Conservation (phyloP, 179 eudicot species). For the Pouteria campechiana region DNA sequence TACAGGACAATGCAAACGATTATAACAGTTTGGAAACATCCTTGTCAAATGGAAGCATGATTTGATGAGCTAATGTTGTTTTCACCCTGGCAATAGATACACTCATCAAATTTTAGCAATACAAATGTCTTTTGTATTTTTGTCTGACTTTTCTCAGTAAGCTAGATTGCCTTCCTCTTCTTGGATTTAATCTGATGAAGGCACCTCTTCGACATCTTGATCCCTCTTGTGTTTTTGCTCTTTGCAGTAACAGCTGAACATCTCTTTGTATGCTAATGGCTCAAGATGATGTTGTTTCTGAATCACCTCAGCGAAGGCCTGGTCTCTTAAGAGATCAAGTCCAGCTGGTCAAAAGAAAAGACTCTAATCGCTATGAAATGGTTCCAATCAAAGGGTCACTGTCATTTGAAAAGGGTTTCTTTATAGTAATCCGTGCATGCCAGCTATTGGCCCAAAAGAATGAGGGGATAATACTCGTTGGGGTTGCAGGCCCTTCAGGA, state of each 20-base stretch:
- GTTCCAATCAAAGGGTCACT: slow-evolving; percentile 38
- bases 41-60: too few relatives aligned
- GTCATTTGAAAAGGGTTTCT: slow-evolving; percentile 72
- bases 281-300: slow-evolving; percentile 27
- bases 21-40: too few relatives aligned
- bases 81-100: too few relatives aligned
- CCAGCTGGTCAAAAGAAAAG: slow-evolving; percentile 43
- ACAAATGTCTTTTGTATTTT: too few relatives aligned
- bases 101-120: too few relatives aligned
- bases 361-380: slow-evolving; percentile 47
- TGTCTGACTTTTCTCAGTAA: too few relatives aligned
- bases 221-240: neutral
- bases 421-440: slow-evolving; percentile 59
- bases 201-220: too few relatives aligned
- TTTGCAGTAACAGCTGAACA: slow-evolving; percentile 4
- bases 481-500: slow-evolving; percentile 72
- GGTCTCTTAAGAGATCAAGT: slow-evolving; percentile 72
- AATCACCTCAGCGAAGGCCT: slow-evolving; percentile 25
- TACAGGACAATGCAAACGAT: too few relatives aligned
- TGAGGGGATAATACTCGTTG: slow-evolving; percentile 55
- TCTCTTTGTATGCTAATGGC: slow-evolving; percentile 26
- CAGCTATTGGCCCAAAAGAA: slow-evolving; percentile 56
- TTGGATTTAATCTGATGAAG: too few relatives aligned
- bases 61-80: too few relatives aligned
- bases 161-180: too few relatives aligned